Conservation (phyloP, 352 stramenopile genomes). For the Phytophthora citricola region DNA sequence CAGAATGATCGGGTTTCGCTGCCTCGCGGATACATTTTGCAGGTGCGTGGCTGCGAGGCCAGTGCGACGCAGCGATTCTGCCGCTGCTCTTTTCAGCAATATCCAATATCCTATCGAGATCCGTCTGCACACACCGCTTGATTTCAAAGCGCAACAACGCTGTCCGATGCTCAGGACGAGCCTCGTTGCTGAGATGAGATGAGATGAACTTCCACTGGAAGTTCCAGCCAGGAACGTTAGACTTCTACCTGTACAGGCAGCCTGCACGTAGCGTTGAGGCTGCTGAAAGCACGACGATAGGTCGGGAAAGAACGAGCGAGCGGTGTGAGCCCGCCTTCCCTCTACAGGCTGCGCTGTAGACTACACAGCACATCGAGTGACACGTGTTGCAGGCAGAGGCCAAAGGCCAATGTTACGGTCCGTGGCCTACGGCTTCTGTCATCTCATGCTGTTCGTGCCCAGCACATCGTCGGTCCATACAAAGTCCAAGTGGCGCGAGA, state of each 20-base stretch:
- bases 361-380: background rate
- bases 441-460: constrained; percentile 30
- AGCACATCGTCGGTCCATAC: constrained; percentile 21
- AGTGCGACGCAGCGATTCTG: constrained; percentile 1
- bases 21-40: constrained; percentile 7
- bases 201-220: too few species aligned
- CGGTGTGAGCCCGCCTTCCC: background rate
- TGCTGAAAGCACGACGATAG: background rate
- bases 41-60: background rate
- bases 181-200: too few species aligned
- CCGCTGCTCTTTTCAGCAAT: background rate
- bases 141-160: too few species aligned
- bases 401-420: too few species aligned
- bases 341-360: background rate
- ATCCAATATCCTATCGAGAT: constrained; percentile 8
- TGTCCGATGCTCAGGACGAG: too few species aligned
- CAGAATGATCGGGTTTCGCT: background rate
- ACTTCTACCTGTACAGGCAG: too few species aligned
- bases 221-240: too few species aligned
- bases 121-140: background rate
- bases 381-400: background rate
- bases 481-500: constrained; percentile 7
- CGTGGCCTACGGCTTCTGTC: constrained; percentile 11
- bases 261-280: background rate
- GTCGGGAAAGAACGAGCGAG: background rate